These are phyloP conservation scores for Trichophyton simii DNA, from an alignment of 2,329 filamentous ascomycete genomes.

Conservation along the genomic window DNA sequence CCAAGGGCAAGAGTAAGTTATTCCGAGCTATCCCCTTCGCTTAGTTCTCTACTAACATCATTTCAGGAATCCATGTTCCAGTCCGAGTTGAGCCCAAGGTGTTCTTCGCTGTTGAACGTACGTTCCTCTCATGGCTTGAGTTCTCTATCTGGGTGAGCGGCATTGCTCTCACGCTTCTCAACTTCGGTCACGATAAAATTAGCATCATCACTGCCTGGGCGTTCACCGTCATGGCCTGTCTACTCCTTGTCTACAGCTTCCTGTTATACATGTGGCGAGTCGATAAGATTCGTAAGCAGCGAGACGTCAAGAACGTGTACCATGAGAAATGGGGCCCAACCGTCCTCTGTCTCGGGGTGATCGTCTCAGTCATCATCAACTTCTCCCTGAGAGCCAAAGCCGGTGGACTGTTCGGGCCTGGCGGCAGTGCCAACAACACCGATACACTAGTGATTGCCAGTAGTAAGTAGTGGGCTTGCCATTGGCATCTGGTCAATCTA, in stretches of 20 bases:
- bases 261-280: slow-evolving; percentile 81
- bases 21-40: neutral
- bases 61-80: slow-evolving; percentile 90
- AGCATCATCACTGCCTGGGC: slow-evolving; percentile 59
- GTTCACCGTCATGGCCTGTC: slow-evolving; percentile 70
- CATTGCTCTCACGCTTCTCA: slow-evolving; percentile 71
- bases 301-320: slow-evolving; percentile 62
- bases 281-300: slow-evolving; percentile 66
- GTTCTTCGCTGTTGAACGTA: slow-evolving; percentile 90
- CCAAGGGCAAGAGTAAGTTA: slow-evolving; percentile 41
- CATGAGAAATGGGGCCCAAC: slow-evolving; percentile 83
- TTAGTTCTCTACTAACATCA: neutral
- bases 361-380: slow-evolving; percentile 63
- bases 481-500: neutral
- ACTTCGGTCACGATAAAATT: slow-evolving; percentile 54
- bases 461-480: neutral
- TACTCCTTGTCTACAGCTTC: slow-evolving; percentile 71
- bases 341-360: slow-evolving; percentile 58
- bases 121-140: slow-evolving; percentile 93
- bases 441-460: neutral
- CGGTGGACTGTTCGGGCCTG: neutral
- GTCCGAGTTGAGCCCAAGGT: slow-evolving; percentile 96
- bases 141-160: slow-evolving; percentile 90
- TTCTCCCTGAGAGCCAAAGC: slow-evolving; percentile 61
- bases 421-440: neutral